Evolutionary conservation across 2,329 filamentous ascomycete species (phyloP).

Genomic region (Juglanconis sp.): DNA sequence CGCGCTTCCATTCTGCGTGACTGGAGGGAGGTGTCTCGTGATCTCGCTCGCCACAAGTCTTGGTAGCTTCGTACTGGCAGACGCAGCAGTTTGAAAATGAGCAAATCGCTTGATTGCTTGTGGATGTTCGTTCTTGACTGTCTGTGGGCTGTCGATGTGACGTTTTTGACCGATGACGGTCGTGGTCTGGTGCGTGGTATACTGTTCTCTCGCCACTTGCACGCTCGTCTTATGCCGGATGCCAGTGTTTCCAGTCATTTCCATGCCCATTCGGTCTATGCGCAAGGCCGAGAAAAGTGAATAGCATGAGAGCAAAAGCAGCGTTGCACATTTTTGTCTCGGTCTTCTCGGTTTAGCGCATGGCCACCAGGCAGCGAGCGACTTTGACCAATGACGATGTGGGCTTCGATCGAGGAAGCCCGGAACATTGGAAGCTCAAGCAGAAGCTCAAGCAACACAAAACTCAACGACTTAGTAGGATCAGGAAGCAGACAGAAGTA

Average conservation of each 20-base stretch:
- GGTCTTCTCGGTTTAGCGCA: not conserved
- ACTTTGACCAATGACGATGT: not conserved
- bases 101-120: constrained; percentile 3
- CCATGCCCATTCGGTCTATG: not conserved
- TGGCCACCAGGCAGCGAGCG: not conserved
- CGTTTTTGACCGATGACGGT: constrained; percentile 25
- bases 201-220: constrained; percentile 19
- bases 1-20: constrained; percentile 12
- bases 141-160: constrained; percentile 16
- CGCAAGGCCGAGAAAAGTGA: not conserved
- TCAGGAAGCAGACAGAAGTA: too few species aligned
- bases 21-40: constrained; percentile 14
- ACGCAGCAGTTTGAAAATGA: constrained; percentile 9
- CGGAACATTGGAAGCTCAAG: too few species aligned
- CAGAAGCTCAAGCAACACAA: not conserved
- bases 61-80: constrained; percentile 14
- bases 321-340: not conserved
- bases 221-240: constrained; percentile 25
- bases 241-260: constrained; percentile 16
- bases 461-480: not conserved
- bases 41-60: constrained; percentile 44
- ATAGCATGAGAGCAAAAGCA: not conserved
- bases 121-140: not conserved
- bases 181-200: constrained; percentile 18
- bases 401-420: too few species aligned